Base-by-base conservation (phyloP, 495 filamentous ascomycete genomes). In the Parathielavia hyrcaniae region DNA sequence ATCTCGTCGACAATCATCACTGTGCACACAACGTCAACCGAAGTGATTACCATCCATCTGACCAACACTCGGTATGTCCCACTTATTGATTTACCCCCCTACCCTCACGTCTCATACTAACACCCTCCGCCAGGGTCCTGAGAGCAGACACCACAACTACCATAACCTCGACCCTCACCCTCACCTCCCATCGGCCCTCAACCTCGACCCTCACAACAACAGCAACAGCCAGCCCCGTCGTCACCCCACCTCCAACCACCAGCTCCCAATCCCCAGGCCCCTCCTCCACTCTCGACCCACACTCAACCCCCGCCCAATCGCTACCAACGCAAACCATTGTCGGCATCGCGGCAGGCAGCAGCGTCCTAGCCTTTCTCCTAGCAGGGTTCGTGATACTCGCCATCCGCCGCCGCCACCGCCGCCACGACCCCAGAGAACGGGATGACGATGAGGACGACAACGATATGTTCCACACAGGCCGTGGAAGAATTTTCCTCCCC, bases 81-180 rank as follows among this genome's bases (percentile, higher is more conserved):
- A 5, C 9, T 22, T 17, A 26, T n/a, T 13, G 11, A 23, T 1
- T 8, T 35, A 5, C 30, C 9, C 35, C 12, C 23, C 14, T 7
- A 23, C 23, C 19, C 32, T 10, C 16, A 4, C 30, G 39, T 8
- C 10, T 30, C 11, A 19, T 55, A 6, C 44, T 58, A 26, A 60
- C 53, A 6, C 1, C 4, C 26, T n/a, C 5, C 2, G 6, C 6
- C 43, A 66, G 65, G 49, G 66, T 70, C 30, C 52, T 68, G 43
- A 54, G 61, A 32, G 66, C 68, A 38, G 45, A 58, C 40, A 54
- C 62, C 9, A 70, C 68, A 16, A 53, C 61, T 17, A 57, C 55
- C 50, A 43, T 65, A 10, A 71, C 67, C 4, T 69, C 67, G 34
- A 72, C 64, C n/a, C 30, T 72, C 12, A 70, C 67, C 4, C 57